Base-by-base conservation (phyloP, 1,284 basidiomycete species). In the Clitocybe nebularis region DNA sequence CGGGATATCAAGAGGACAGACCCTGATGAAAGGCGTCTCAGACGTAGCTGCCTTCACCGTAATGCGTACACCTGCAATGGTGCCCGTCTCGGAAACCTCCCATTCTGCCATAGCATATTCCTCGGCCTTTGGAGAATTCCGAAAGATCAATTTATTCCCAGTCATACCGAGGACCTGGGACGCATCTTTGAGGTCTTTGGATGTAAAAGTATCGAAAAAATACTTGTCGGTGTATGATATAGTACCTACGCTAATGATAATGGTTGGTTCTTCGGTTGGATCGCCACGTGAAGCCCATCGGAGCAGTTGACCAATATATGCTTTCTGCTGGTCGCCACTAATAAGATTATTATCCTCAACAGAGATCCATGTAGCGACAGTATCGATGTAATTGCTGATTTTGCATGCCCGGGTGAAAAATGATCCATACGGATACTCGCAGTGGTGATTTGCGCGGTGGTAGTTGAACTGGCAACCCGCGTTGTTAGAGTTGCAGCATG, bases 41-140 rank as follows among this genome's bases (percentile, higher is more conserved):
- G 62, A 64, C 4, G 63, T 65, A 16, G 59, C 53, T 10, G 55
- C 42, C 42, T 67, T 66, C 3, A 59, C 59, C 8, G 57, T 60
- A n/a, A 66, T 38, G 21, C 59, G 52, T 4, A 66, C 51, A 2
- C 59, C 62, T 6, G 57, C 58, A 28, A 67, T 65, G 36, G 57
- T 54, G 5, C 62, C 59, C n/a, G 58, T 60, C 10, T 54, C 24
- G 0, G 63, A 59, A 7, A 64, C 45, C 22, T 62, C 49, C 62
- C 63, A 64, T 47, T 64, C 63, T 1, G 61, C 64, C 56, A 61
- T 55, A 0, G 62, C 60, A 43, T 49, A 67, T 41, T 65, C 60
- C 8, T 55, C 48, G 22, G 59, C 58, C 16, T 55, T 52, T 9
- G 51, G 23, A 3, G 53, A 55, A 2, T 61, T 63, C 9, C 62